phyloP scores from a whole-genome alignment of 805 yeast genomes.

The Wickerhamomyces bovis region DNA sequence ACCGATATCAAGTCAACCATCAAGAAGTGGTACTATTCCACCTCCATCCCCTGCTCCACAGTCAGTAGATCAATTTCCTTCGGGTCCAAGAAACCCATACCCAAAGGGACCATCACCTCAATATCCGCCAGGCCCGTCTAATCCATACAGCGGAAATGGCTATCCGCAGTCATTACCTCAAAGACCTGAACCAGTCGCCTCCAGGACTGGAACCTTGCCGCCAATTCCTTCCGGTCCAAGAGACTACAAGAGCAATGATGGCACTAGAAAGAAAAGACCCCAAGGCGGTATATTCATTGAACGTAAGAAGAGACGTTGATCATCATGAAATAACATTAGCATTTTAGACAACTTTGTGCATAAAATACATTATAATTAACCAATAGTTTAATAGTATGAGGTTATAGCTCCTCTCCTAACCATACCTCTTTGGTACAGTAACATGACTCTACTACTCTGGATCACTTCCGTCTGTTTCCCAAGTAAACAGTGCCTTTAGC shows the following conservation, averaged over 20 bases:
- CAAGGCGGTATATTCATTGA: constrained; percentile 9
- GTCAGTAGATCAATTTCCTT: neutral
- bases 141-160: neutral
- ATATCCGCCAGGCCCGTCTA: neutral
- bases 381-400: no score
- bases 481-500: no score
- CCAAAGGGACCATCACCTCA: neutral
- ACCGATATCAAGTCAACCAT: neutral
- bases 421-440: no score
- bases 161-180: neutral
- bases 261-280: constrained; percentile 6
- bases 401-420: no score
- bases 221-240: constrained; percentile 1
- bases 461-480: no score
- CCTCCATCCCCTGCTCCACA: neutral
- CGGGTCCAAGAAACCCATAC: neutral
- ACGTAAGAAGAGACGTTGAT: constrained; percentile 3
- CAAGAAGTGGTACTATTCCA: neutral
- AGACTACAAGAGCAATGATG: neutral
- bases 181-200: constrained; percentile 2
- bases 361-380: neutral
- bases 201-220: constrained; percentile 15
- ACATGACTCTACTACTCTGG: no score
- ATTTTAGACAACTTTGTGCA: neutral
- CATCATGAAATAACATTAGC: neutral